A percentile compares a stretch with the other conserved stretches of the same genome.
phyloP scores from a whole-genome alignment of 208 protist species.

The Porcisia deanei region DNA sequence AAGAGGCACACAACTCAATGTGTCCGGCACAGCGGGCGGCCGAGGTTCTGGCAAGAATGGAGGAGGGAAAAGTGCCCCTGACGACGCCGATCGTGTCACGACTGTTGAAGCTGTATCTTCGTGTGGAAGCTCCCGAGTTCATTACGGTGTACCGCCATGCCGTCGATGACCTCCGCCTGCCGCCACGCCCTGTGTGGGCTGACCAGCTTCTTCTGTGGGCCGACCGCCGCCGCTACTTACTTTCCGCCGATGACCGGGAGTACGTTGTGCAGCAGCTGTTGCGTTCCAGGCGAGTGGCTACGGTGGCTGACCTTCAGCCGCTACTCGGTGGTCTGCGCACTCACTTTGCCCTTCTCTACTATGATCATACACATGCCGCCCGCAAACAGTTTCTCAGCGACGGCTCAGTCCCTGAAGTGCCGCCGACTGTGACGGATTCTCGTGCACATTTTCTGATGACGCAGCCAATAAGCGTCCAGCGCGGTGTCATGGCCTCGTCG shows the following conservation, averaged over 20 bases:
- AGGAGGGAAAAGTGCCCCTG: slow-evolving; percentile 35
- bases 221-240: slow-evolving; percentile 80
- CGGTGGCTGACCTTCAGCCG: slow-evolving; percentile 22
- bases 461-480: slow-evolving; percentile 41
- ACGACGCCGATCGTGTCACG: slow-evolving; percentile 50
- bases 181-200: slow-evolving; percentile 49
- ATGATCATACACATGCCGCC: slow-evolving; percentile 55
- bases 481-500: slow-evolving; percentile 23
- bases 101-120: slow-evolving; percentile 75
- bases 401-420: slow-evolving; percentile 28
- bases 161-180: slow-evolving; percentile 37
- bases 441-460: slow-evolving; percentile 64
- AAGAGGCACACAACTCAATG: slow-evolving; percentile 76
- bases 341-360: slow-evolving; percentile 65
- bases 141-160: slow-evolving; percentile 58
- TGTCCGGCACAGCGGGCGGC: slow-evolving; percentile 50
- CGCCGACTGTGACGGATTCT: slow-evolving; percentile 61
- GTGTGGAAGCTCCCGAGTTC: slow-evolving; percentile 54
- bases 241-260: slow-evolving; percentile 47
- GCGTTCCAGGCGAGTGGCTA: slow-evolving; percentile 15
- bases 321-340: slow-evolving; percentile 66
- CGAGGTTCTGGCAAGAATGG: slow-evolving; percentile 48
- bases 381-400: slow-evolving; percentile 44
- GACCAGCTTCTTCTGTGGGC: slow-evolving; percentile 79
- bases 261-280: slow-evolving; percentile 69